Conservation (phyloP, 768 basidiomycete genomes). For the Saitozyma sp. region DNA sequence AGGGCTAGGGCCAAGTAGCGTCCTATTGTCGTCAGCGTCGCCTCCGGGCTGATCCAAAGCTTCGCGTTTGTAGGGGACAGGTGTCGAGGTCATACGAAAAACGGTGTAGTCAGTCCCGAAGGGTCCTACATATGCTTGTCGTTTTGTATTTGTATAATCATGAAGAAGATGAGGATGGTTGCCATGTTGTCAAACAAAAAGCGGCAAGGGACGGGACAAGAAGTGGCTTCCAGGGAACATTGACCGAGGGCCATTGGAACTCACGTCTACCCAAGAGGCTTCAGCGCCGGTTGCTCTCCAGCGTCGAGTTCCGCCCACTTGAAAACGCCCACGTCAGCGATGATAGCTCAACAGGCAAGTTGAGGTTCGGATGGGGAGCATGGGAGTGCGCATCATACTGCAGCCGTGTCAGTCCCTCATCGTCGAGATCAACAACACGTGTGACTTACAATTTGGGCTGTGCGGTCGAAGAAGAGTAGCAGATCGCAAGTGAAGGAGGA, state of each 20-base stretch:
- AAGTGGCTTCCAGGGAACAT: background rate
- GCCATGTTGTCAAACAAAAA: too few relatives aligned
- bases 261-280: background rate
- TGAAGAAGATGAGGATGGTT: slow-evolving; percentile 13
- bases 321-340: too few relatives aligned
- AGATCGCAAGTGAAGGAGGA: slow-evolving; percentile 1
- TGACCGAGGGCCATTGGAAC: background rate
- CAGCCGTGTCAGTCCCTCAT: slow-evolving; percentile 1
- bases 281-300: too few relatives aligned
- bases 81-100: slow-evolving; percentile 35
- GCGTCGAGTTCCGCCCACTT: too few relatives aligned
- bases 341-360: too few relatives aligned
- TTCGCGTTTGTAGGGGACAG: background rate
- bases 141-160: slow-evolving; percentile 44
- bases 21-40: too few relatives aligned
- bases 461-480: background rate
- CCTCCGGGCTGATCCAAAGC: too few relatives aligned
- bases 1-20: too few relatives aligned
- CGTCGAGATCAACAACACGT: background rate
- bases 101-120: slow-evolving; percentile 42
- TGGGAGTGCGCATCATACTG: slow-evolving; percentile 28
- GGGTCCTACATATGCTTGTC: slow-evolving; percentile 53
- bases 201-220: background rate
- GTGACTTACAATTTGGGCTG: slow-evolving; percentile 42
- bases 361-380: too few relatives aligned